Evolutionary conservation across 2,329 filamentous ascomycete genomes (phyloP), one percentile per base, ranked within the genome.

Genomic region (Exophiala alcalophila): DNA sequence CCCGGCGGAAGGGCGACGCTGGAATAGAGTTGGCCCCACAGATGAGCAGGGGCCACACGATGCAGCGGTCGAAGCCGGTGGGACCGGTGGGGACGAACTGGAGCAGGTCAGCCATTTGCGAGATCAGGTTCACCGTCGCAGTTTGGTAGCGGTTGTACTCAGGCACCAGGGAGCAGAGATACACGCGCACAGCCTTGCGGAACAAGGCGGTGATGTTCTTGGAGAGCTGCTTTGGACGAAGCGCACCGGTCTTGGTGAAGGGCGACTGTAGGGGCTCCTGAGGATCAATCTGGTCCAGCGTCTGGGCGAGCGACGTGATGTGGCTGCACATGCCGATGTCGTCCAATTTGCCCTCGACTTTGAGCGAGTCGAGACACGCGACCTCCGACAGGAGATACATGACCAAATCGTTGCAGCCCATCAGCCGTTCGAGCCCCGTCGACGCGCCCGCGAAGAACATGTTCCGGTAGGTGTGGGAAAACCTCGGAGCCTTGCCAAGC

Each of bases 321-420:
- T 96, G 91, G 47, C 84, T 79, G 76, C 90, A 96, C 30, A 97
- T 80, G 36, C 81, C 80, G 53, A 92, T 82, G 59, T 92, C 83
- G 56, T 94, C 86, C 57, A 74, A 57, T 70, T 92, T 88, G 56
- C 85, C 86, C 47, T 85, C 80, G 26, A 74, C 70, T 73, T 92
- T 94, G 52, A 96, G 78, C 3, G 86, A 85, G 64, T 97, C 92
- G 39, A 98, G 80, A 66, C 92, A 97, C 40, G 91, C 87, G 58
- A 97, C 95, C 69, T 98, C 92, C 2, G 89, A 94, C 63, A 98
- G 94, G 58, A 97, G 75, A 65, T 95, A 97, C 89, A 98, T 96
- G 67, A 97, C 85, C 15, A 83, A 81, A 67, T 98, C 92, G 53
- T 97, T 91, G 65, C 92, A 97, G 56, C 92, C 92, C 90, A 97